These are phyloP conservation scores for Acer saccharum DNA, from an alignment of 345 rosid species.

Conservation along the genomic window DNA sequence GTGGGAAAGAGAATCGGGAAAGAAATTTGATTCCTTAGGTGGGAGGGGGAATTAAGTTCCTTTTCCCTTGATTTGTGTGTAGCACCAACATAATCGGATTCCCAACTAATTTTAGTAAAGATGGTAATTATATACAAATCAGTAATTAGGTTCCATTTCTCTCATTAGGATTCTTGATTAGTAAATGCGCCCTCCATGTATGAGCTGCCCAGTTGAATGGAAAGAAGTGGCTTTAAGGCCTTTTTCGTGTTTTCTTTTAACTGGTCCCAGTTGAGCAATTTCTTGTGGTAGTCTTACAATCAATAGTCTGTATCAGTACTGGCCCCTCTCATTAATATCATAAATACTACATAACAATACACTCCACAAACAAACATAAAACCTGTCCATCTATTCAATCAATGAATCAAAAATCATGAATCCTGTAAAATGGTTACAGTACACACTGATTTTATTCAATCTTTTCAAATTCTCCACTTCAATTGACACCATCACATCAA, in stretches of 20 bases:
- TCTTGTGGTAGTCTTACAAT: background rate
- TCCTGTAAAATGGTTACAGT: conserved; percentile 1
- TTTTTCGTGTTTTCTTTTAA: conserved; percentile 4
- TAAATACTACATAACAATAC: background rate
- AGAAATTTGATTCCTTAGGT: too few relatives aligned
- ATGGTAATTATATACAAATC: too few relatives aligned
- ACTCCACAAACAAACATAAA: background rate
- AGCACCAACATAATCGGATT: too few relatives aligned
- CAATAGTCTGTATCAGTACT: background rate
- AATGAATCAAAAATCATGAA: conserved; percentile 15
- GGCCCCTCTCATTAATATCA: background rate
- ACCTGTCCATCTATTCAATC: conserved; percentile 4
- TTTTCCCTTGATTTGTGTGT: too few relatives aligned
- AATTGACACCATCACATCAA: conserved; percentile 29
- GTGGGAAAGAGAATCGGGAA: too few relatives aligned
- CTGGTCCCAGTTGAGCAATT: background rate
- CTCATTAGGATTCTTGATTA: too few relatives aligned
- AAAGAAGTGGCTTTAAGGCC: background rate
- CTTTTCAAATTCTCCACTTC: conserved; percentile 27
- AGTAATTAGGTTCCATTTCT: too few relatives aligned
- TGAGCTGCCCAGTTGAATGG: background rate
- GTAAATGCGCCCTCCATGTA: too few relatives aligned
- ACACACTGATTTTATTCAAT: conserved; percentile 19
- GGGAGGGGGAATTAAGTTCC: too few relatives aligned
- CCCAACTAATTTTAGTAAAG: too few relatives aligned